Percentiles rank a stretch among this genome's conserved stretches.
phyloP scores from a whole-genome alignment of 371 early-diverging fungal genomes.

The Lichtheimia ramosa region DNA sequence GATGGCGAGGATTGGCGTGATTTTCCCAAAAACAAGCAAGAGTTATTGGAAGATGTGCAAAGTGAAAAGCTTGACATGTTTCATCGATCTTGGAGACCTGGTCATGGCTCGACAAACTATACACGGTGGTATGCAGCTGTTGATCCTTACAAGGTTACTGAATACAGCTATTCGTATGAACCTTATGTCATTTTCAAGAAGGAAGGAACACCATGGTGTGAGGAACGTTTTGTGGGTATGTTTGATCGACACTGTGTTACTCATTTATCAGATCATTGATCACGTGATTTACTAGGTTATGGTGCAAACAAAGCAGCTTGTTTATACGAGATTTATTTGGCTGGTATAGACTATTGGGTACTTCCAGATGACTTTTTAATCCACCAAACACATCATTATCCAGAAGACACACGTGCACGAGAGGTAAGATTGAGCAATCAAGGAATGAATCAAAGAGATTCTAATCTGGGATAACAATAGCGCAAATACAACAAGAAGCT shows the following conservation, averaged over 20 bases:
- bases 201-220: conserved; percentile 57
- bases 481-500: conserved; percentile 64
- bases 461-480: conserved; percentile 14
- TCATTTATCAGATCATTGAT: too few relatives aligned
- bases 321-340: conserved; percentile 55
- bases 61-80: conserved; percentile 47
- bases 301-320: conserved; percentile 63
- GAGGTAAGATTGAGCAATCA: conserved; percentile 20
- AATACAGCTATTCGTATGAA: conserved; percentile 53
- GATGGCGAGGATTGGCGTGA: conserved; percentile 42
- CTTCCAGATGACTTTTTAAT: conserved; percentile 57
- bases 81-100: conserved; percentile 45
- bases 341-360: conserved; percentile 57
- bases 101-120: conserved; percentile 54
- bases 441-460: neutral
- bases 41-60: conserved; percentile 25
- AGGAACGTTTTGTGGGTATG: conserved; percentile 61
- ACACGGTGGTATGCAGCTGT: conserved; percentile 39
- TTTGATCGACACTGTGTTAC: neutral
- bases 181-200: conserved; percentile 52
- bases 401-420: conserved; percentile 46
- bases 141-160: conserved; percentile 37
- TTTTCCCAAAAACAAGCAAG: conserved; percentile 43
- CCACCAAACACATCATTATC: conserved; percentile 57
- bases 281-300: conserved; percentile 23